These are phyloP conservation scores for Hansenula anomala DNA, from an alignment of 1,139 yeast genomes.

Conservation along the genomic window DNA sequence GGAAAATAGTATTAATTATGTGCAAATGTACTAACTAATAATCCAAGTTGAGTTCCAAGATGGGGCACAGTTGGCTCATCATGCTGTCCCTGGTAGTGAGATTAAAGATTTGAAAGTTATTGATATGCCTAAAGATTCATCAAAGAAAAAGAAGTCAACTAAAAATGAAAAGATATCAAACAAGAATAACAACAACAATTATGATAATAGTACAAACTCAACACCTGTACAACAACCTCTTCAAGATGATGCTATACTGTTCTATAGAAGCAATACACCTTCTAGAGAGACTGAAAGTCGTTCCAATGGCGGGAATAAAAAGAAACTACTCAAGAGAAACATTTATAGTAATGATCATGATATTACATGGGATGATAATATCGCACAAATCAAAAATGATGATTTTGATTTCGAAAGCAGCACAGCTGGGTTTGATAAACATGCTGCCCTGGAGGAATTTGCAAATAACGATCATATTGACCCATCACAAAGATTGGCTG, in stretches of 20 bases:
- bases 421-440: slow-evolving; percentile 78
- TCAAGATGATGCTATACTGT: slow-evolving; percentile 14
- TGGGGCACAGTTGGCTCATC: slow-evolving; percentile 4
- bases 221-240: slow-evolving; percentile 1
- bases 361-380: slow-evolving; percentile 52
- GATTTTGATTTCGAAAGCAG: slow-evolving; percentile 90
- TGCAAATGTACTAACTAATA: not conserved
- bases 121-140: slow-evolving; percentile 23
- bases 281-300: slow-evolving; percentile 3
- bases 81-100: slow-evolving; percentile 14
- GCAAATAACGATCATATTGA: slow-evolving; percentile 57
- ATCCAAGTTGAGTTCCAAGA: slow-evolving; percentile 8
- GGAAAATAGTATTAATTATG: slow-evolving; percentile 7
- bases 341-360: slow-evolving; percentile 14
- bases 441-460: slow-evolving; percentile 73
- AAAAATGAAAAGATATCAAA: slow-evolving; percentile 11
- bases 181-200: not conserved
- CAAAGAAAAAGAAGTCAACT: slow-evolving; percentile 10
- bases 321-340: slow-evolving; percentile 3
- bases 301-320: slow-evolving; percentile 2
- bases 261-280: slow-evolving; percentile 5
- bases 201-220: not conserved
- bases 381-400: slow-evolving; percentile 42
- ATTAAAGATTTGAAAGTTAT: slow-evolving; percentile 30
- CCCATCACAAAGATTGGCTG: slow-evolving; percentile 63